These are phyloP conservation scores for Naematelia aurantialba DNA, from an alignment of 768 basidiomycete species.

Conservation along the genomic window DNA sequence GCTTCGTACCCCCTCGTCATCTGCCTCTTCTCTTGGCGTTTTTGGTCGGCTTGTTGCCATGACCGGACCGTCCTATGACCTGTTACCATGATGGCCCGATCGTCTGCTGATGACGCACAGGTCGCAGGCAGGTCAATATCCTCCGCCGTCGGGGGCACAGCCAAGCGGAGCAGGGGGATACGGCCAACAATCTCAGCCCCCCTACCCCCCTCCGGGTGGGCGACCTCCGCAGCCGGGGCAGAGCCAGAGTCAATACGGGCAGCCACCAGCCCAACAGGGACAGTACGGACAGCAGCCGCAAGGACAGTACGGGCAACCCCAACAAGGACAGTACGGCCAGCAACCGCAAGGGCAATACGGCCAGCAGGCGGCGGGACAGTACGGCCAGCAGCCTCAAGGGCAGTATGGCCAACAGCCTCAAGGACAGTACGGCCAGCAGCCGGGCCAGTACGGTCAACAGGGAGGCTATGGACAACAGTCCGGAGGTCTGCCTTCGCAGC, in stretches of 20 bases:
- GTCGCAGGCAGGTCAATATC: neutral
- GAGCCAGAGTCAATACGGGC: constrained; percentile 13
- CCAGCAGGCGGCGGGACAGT: constrained; percentile 20
- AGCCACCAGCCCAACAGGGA: constrained; percentile 22
- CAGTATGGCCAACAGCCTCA: constrained; percentile 27
- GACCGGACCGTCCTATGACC: too few relatives aligned
- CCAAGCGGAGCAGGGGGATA: constrained; percentile 10
- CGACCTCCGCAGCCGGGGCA: constrained; percentile 19
- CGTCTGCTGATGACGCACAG: too few relatives aligned
- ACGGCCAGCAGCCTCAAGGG: constrained; percentile 21
- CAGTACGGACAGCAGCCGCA: constrained; percentile 19
- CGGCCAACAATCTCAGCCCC: constrained; percentile 7
- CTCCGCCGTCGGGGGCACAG: constrained; percentile 18
- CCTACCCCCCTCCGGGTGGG: neutral
- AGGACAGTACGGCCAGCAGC: constrained; percentile 21
- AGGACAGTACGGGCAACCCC: constrained; percentile 27
- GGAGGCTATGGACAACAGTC: too few relatives aligned
- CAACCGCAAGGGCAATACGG: constrained; percentile 17
- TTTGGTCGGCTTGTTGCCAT: too few relatives aligned
- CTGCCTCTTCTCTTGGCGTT: too few relatives aligned
- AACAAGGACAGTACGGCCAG: constrained; percentile 23
- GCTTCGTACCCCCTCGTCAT: too few relatives aligned
- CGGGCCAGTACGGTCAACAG: constrained; percentile 18
- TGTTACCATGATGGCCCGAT: too few relatives aligned
- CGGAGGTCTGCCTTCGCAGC: constrained; percentile 20